These are phyloP conservation scores for Auricularia heimuer DNA, from an alignment of 768 basidiomycete genomes.

Conservation along the genomic window DNA sequence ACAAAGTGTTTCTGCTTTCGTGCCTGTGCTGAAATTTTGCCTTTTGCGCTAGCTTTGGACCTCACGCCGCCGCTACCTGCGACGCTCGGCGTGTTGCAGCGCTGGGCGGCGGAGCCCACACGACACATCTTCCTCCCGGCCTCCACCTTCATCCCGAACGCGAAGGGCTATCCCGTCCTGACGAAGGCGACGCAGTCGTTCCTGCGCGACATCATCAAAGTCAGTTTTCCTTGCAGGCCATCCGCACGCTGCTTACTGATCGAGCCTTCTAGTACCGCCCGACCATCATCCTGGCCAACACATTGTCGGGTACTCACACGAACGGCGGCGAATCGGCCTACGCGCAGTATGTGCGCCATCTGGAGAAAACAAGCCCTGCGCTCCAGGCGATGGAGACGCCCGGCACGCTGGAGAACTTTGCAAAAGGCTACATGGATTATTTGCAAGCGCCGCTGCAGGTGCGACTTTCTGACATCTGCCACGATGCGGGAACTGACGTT, in stretches of 20 bases:
- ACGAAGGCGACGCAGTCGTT: conserved; percentile 89
- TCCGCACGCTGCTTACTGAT: background rate
- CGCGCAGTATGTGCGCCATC: conserved; percentile 74
- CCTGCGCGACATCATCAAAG: conserved; percentile 83
- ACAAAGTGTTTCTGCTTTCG: background rate
- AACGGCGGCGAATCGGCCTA: conserved; percentile 83
- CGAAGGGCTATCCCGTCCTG: conserved; percentile 93
- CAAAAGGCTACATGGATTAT: conserved; percentile 89
- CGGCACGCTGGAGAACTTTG: conserved; percentile 82
- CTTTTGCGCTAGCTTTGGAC: conserved; percentile 61
- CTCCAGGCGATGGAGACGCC: conserved; percentile 52
- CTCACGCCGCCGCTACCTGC: conserved; percentile 81
- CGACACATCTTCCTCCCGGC: conserved; percentile 81
- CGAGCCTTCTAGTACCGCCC: conserved; percentile 62
- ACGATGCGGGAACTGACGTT: background rate
- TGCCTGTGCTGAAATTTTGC: background rate
- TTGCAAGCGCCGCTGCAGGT: conserved; percentile 92
- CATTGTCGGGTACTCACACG: conserved; percentile 51
- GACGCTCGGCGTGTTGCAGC: conserved; percentile 59
- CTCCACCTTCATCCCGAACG: conserved; percentile 87
- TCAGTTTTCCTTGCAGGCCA: conserved; percentile 22
- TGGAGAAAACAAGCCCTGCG: conserved; percentile 67
- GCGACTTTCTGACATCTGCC: conserved; percentile 11
- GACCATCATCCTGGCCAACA: conserved; percentile 70
- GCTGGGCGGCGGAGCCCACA: conserved; percentile 94